Evolutionary conservation across 1,284 basidiomycete genomes (phyloP).

Genomic region (Cutaneotrichosporon dermatis): DNA sequence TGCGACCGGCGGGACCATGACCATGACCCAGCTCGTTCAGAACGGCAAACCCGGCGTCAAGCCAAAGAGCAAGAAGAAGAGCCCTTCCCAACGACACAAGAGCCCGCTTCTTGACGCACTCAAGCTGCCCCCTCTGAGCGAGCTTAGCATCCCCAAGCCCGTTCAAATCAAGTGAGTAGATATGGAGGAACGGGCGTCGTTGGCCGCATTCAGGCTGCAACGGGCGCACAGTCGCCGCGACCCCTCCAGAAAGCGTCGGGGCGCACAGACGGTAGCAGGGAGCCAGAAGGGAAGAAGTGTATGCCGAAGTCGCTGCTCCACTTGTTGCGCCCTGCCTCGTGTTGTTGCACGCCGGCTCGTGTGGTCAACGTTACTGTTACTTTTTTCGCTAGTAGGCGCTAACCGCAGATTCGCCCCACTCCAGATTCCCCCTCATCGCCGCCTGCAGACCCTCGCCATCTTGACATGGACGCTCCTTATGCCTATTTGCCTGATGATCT

Average conservation of each 20-base stretch:
- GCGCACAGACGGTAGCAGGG: slow-evolving; percentile 57
- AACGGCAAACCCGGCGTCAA: background rate
- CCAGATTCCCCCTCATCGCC: slow-evolving; percentile 52
- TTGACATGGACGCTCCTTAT: slow-evolving; percentile 80
- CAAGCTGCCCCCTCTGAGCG: slow-evolving; percentile 24
- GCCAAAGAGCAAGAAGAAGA: slow-evolving; percentile 2
- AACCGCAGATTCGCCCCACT: slow-evolving; percentile 45
- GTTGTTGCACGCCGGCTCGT: too few species aligned
- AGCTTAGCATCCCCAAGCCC: slow-evolving; percentile 23
- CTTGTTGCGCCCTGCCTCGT: background rate
- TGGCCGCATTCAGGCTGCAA: background rate
- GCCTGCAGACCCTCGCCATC: slow-evolving; percentile 80
- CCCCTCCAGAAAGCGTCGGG: background rate
- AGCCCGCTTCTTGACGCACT: slow-evolving; percentile 20
- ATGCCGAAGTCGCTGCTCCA: background rate
- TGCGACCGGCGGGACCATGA: background rate
- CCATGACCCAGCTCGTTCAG: background rate
- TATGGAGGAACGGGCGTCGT: background rate
- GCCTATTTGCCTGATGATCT: slow-evolving; percentile 63
- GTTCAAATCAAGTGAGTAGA: slow-evolving; percentile 28
- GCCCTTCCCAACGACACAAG: slow-evolving; percentile 3
- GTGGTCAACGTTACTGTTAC: too few species aligned
- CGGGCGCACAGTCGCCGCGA: too few species aligned
- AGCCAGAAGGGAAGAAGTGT: background rate
- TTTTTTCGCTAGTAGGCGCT: too few species aligned